Evolutionary conservation across 371 early-diverging fungal species (phyloP).

Genomic region (Chytridium lagenaria): DNA sequence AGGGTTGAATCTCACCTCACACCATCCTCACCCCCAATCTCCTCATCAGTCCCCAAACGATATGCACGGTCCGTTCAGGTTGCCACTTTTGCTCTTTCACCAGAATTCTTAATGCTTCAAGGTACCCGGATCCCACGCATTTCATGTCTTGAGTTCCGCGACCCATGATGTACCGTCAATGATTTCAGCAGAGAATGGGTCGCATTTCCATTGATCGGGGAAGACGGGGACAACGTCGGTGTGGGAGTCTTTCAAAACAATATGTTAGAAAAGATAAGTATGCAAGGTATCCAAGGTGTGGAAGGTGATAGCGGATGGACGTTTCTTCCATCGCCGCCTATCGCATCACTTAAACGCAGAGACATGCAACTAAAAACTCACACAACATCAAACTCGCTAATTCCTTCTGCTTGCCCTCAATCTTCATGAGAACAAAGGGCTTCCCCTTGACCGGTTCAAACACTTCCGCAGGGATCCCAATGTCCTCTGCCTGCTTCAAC

Average conservation of each 20-base stretch:
- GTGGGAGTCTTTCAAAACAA: slow-evolving; percentile 65
- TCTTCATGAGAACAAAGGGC: slow-evolving; percentile 73
- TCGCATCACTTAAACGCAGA: background rate
- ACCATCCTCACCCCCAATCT: slow-evolving; percentile 79
- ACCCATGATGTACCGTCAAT: slow-evolving; percentile 72
- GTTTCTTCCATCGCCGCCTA: slow-evolving; percentile 59
- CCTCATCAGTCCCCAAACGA: slow-evolving; percentile 69
- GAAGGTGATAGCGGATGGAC: too few species aligned
- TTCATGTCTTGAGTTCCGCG: slow-evolving; percentile 88
- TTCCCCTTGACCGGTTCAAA: slow-evolving; percentile 69
- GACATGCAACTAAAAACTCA: background rate
- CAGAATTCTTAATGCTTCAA: slow-evolving; percentile 75
- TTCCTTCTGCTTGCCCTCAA: slow-evolving; percentile 53
- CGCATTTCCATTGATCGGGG: slow-evolving; percentile 70
- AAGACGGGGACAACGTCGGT: slow-evolving; percentile 87
- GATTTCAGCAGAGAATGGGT: slow-evolving; percentile 75
- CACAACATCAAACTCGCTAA: slow-evolving; percentile 6
- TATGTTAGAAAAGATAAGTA: too few species aligned
- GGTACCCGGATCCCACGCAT: slow-evolving; percentile 77
- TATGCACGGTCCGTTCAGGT: slow-evolving; percentile 70
- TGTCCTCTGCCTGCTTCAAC: slow-evolving; percentile 63
- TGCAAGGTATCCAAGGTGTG: too few species aligned
- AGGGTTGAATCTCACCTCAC: too few species aligned
- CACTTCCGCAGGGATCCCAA: slow-evolving; percentile 52
- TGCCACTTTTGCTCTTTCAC: slow-evolving; percentile 55